Conservation (phyloP, 1,139 yeast species). For the Taphrina confusa region DNA sequence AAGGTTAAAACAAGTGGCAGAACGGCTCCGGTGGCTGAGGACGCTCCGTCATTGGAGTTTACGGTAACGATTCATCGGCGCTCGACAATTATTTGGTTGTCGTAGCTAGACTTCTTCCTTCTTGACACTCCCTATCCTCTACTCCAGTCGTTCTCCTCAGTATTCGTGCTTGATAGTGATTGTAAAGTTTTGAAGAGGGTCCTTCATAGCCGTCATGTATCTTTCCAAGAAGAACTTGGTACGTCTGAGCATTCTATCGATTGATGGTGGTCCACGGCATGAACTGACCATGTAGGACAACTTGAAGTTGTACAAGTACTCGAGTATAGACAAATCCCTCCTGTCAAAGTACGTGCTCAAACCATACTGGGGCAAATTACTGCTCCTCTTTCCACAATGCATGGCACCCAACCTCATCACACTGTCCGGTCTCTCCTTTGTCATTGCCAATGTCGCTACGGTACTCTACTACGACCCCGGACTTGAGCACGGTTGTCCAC, state of each 20-base stretch:
- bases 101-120: no score
- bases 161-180: no score
- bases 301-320: constrained; percentile 32
- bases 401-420: constrained; percentile 72
- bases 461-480: constrained; percentile 65
- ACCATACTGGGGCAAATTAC: constrained; percentile 71
- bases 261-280: no score
- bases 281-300: constrained; percentile 22
- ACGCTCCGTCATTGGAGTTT: no score
- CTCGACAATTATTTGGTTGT: no score
- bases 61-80: no score
- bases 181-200: no score
- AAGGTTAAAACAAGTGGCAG: no score
- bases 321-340: constrained; percentile 60
- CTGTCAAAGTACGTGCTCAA: constrained; percentile 65
- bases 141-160: no score
- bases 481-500: constrained; percentile 56
- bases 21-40: no score
- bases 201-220: constrained; percentile 6
- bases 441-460: constrained; percentile 56
- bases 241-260: not conserved
- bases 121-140: no score
- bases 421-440: constrained; percentile 62
- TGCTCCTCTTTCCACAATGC: constrained; percentile 64
- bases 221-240: constrained; percentile 27